Percentiles rank a stretch among this genome's conserved stretches.
Conservation (phyloP, 495 filamentous ascomycete species). For the Xylaria castorea region DNA sequence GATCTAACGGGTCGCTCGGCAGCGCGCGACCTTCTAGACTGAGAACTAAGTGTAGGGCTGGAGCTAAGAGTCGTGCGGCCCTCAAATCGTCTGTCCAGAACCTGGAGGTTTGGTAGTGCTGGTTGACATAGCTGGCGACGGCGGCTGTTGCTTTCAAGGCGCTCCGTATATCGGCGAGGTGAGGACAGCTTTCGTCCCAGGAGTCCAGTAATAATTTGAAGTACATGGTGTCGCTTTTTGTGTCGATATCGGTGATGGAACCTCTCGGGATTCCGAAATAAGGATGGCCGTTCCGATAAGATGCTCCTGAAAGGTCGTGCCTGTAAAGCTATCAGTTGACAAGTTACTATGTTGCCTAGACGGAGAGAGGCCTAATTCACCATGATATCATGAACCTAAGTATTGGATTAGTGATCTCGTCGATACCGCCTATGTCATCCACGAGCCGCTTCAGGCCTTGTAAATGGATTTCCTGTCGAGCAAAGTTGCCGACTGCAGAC, state of each 20-base stretch:
- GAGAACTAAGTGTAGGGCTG: conserved; percentile 34
- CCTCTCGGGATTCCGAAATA: conserved; percentile 30
- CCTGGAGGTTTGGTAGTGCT: background rate
- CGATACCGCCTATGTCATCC: conserved; percentile 34
- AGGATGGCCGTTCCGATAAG: conserved; percentile 34
- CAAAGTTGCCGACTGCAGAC: conserved; percentile 36
- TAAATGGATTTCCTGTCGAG: conserved; percentile 33
- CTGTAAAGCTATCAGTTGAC: conserved; percentile 11
- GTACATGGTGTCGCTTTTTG: conserved; percentile 24
- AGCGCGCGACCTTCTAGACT: conserved; percentile 33
- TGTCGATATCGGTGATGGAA: conserved; percentile 29
- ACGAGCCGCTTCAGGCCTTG: conserved; percentile 35
- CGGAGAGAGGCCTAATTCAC: conserved; percentile 22
- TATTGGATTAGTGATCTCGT: conserved; percentile 32
- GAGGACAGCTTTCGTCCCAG: conserved; percentile 34
- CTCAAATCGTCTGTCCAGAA: conserved; percentile 38
- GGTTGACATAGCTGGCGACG: conserved; percentile 37
- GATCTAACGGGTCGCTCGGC: conserved; percentile 28
- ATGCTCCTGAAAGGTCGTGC: conserved; percentile 36
- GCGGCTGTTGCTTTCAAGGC: conserved; percentile 35
- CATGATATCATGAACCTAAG: conserved; percentile 38
- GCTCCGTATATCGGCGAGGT: conserved; percentile 34
- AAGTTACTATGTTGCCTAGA: background rate
- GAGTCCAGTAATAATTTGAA: conserved; percentile 27
- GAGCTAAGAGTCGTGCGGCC: conserved; percentile 31